Conservation (phyloP, 192 early-diverging fungal genomes). For the Coemansia biformis region DNA sequence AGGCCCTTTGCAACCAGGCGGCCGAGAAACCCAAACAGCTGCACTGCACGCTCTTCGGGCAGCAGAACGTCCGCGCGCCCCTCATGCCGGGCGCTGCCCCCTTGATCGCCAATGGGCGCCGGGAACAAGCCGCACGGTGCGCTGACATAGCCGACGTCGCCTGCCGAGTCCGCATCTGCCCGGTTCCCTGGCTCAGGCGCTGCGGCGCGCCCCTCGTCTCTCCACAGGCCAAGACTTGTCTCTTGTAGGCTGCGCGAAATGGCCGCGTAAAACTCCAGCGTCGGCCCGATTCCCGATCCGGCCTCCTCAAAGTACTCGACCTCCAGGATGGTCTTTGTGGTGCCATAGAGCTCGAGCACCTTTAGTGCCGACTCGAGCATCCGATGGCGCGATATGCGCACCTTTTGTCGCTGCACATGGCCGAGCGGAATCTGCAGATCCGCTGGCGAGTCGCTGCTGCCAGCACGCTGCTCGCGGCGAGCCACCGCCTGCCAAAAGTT, state of each 20-base stretch:
- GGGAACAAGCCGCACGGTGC: conserved; percentile 56
- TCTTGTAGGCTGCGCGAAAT: conserved; percentile 72
- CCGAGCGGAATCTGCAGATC: conserved; percentile 53
- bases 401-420: conserved; percentile 78
- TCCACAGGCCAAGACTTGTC: conserved; percentile 61
- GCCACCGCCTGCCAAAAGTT: conserved; percentile 55
- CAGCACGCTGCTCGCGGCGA: conserved; percentile 17
- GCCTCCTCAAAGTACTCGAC: conserved; percentile 94
- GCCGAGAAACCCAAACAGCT: conserved; percentile 70
- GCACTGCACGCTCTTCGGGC: conserved; percentile 4
- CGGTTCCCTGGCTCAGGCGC: not conserved
- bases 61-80: conserved; percentile 45
- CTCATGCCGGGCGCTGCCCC: not conserved
- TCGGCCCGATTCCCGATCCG: conserved; percentile 86
- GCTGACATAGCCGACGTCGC: conserved; percentile 31
- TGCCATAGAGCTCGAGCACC: conserved; percentile 80
- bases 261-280: conserved; percentile 84
- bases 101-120: conserved; percentile 9
- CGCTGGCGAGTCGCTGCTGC: not conserved
- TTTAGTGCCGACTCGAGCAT: conserved; percentile 79
- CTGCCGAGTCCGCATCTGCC: too few species aligned
- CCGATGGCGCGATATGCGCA: conserved; percentile 71
- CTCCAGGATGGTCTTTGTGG: conserved; percentile 66
- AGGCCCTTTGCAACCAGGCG: conserved; percentile 85
- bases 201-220: conserved; percentile 44